Base-by-base conservation (phyloP, 805 yeast genomes). In the Kluyveromyces nonfermentans region DNA sequence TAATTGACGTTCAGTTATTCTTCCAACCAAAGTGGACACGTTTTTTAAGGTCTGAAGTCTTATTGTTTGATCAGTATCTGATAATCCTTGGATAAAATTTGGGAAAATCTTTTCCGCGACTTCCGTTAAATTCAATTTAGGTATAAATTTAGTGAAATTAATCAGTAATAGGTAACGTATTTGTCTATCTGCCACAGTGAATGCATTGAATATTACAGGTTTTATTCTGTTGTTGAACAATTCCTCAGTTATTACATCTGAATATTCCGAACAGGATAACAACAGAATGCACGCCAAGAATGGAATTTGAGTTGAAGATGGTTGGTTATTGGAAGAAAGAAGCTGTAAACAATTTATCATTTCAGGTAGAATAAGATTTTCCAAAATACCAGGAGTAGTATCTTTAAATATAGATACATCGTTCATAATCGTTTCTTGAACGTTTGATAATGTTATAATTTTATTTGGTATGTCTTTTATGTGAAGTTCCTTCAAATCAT, bases 61-160 rank as follows among this genome's bases (percentile, higher is more conserved):
- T 34, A 90, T 77, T n/a, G 81, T 72, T 3, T 80, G 74, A 57
- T 86, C 89, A 1, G 93, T 77, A 59, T 90, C 98, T 30, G 80
- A 77, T 54, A 90, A 83, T 0, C 98, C 97, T 15, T 82, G 78
- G n/a, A 81, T 64, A 53, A 85, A 70, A 39, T 73, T 73, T 8
- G 77, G 75, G 60, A 85, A 86, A 1, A 93, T 72, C 50, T 75
- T 78, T 50, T 74, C 79, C 50, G 82, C 82, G 4, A 89, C 74
- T 25, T 82, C 86, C 36, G 73, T 63, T 33, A 76, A 77, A 2
- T 77, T 69, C 18, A 87, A 59, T 32, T 62, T 61, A 1, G 66
- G 67, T 21, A 78, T 68, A 47, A 75, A 77, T 14, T 67, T 60
- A 0, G 88, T 80, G 44, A 90, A 64, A 37, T 77, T 67, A 17